Percentiles rank a stretch among this genome's conserved stretches.
These are phyloP conservation scores for Diplodia mutila DNA, from an alignment of 2,329 filamentous ascomycete species.

Conservation along the genomic window DNA sequence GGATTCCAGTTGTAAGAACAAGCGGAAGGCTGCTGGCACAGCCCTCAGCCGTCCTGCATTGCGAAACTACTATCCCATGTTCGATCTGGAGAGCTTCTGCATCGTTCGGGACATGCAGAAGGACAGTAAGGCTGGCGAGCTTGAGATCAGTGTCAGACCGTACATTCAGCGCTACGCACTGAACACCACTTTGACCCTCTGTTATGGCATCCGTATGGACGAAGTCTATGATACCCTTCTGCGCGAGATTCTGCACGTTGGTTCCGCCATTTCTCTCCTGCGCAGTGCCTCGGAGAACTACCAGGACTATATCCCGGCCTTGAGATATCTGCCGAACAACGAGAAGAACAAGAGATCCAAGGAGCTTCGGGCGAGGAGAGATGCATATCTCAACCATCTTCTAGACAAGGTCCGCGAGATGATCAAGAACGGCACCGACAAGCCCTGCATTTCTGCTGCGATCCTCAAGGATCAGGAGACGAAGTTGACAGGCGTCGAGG, in stretches of 20 bases:
- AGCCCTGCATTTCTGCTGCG: slow-evolving; percentile 58
- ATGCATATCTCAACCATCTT: slow-evolving; percentile 55
- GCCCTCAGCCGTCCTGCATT: slow-evolving; percentile 53
- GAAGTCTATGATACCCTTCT: slow-evolving; percentile 56
- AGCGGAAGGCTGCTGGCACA: slow-evolving; percentile 56
- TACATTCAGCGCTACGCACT: slow-evolving; percentile 59
- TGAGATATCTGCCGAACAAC: slow-evolving; percentile 58
- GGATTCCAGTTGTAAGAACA: slow-evolving; percentile 59
- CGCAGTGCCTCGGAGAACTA: slow-evolving; percentile 57
- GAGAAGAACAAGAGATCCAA: slow-evolving; percentile 54
- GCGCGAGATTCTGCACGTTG: slow-evolving; percentile 58
- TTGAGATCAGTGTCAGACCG: slow-evolving; percentile 53
- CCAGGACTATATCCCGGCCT: slow-evolving; percentile 57
- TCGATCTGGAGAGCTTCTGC: slow-evolving; percentile 58
- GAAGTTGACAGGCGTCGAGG: slow-evolving; percentile 57
- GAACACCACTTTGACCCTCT: slow-evolving; percentile 59
- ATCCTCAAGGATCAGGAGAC: slow-evolving; percentile 60
- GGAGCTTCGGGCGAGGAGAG: slow-evolving; percentile 52
- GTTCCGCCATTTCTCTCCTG: slow-evolving; percentile 55
- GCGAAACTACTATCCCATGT: slow-evolving; percentile 56
- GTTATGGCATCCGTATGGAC: slow-evolving; percentile 61
- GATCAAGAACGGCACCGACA: slow-evolving; percentile 57
- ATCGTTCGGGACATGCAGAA: slow-evolving; percentile 53
- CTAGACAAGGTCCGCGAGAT: slow-evolving; percentile 56
- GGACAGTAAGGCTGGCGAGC: slow-evolving; percentile 48